phyloP scores from a whole-genome alignment of 108 stramenopile species.

The Hondaea fermentalgiana region DNA sequence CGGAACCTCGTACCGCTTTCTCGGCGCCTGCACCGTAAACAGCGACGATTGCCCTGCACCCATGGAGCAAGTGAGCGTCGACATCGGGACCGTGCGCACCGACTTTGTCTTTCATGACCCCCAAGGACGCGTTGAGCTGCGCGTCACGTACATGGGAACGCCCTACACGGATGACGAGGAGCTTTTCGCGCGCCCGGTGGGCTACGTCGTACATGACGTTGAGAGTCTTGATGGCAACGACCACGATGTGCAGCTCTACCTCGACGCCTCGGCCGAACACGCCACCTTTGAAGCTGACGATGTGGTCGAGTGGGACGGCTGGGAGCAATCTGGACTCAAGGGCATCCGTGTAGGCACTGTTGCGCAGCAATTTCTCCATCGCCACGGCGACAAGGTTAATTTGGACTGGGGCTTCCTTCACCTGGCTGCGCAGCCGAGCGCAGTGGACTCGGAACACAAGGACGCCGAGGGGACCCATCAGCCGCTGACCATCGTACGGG shows the following conservation, averaged over 20 bases:
- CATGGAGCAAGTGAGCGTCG: neutral
- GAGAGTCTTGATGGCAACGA: neutral
- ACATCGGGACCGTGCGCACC: neutral
- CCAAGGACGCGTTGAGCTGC: neutral
- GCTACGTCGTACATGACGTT: neutral
- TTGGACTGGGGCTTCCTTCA: neutral
- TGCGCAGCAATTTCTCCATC: neutral
- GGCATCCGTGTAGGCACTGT: neutral
- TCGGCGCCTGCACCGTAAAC: neutral
- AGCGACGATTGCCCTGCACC: neutral
- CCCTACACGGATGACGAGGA: neutral
- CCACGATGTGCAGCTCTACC: conserved; percentile 20
- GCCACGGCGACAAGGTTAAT: neutral
- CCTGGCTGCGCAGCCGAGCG: neutral
- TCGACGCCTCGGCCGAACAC: neutral
- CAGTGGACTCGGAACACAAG: neutral
- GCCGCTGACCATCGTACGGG: neutral
- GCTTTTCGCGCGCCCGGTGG: neutral
- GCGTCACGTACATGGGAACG: neutral
- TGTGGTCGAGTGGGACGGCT: neutral
- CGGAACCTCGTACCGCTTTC: neutral
- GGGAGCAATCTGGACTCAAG: neutral
- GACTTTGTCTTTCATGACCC: neutral
- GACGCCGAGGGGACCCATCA: neutral
- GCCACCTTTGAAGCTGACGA: neutral